Base-by-base conservation (phyloP, 108 stramenopile genomes). In the Cyclotella kingstonii region DNA sequence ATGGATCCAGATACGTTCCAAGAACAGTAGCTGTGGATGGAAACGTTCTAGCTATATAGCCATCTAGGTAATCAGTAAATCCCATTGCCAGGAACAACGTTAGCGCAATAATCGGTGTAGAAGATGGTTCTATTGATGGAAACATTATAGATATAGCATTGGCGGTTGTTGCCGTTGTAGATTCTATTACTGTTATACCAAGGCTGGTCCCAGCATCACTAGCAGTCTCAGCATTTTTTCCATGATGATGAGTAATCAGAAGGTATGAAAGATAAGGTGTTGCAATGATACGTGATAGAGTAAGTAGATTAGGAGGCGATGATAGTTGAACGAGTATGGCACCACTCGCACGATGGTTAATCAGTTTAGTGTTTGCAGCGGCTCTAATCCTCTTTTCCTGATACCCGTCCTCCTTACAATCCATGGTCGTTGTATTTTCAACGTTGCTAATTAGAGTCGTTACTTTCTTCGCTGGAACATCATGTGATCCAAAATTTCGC, bases 1-100 rank as follows among this genome's bases (percentile, higher is more conserved):
- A 61, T 18, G 92, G 92, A 80, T 93, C 92, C 21, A 93, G 77
- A 44, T 86, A 93, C 2, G 91, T 76, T 28, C 91, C 91, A 17
- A 93, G 56, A 19, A 86, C 83, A 9, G 91, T 93, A 12, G 63
- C 41, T 11, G 60, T 63, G 66, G 68, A 74, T 27, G 68, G 58
- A 41, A 84, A 81, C 10, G 61, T 66, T 49, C 85, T 75, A n/a
- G 91, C 91, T 12, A 93, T 76, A 48, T 82, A 88, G 35, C 91
- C 91, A 71, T 93, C 91, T n/a, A 90, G 50, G 19, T 46, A 70
- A 62, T 93, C 91, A 7, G 91, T 88, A 35, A 79, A 45, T 10
- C 80, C 84, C 29, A 84, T 81, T 9, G 80, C 12, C 0, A 84
- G 38, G 28, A 73, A 73, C 35, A 73, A 58, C 38, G 63, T 46